A percentile compares a stretch with the other conserved stretches of the same genome.
These are phyloP conservation scores for Fusarium graminum DNA, from an alignment of 2,329 filamentous ascomycete species.

Conservation along the genomic window DNA sequence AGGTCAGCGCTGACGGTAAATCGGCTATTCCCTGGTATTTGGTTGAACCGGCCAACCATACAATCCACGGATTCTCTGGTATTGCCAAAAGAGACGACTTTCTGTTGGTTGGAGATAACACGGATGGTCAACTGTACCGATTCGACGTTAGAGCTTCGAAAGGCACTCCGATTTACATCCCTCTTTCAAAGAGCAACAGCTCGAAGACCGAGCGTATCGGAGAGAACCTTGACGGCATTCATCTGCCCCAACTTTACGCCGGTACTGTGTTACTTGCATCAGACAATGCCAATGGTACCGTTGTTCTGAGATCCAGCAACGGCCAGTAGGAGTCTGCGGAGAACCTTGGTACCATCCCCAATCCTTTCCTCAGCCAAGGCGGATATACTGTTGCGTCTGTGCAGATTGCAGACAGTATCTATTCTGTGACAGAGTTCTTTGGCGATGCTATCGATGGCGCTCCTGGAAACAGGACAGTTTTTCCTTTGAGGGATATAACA, in stretches of 20 bases:
- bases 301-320: conserved; percentile 55
- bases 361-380: conserved; percentile 22
- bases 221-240: conserved; percentile 46
- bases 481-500: conserved; percentile 21
- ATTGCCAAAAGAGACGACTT: conserved; percentile 22
- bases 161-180: conserved; percentile 5
- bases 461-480: conserved; percentile 8
- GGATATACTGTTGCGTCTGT: conserved; percentile 32
- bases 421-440: conserved; percentile 18
- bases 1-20: conserved; percentile 50
- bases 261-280: conserved; percentile 52
- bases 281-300: conserved; percentile 51
- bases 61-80: conserved; percentile 17
- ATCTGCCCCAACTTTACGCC: conserved; percentile 52
- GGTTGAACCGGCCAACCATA: conserved; percentile 47
- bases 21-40: conserved; percentile 52
- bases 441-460: conserved; percentile 15
- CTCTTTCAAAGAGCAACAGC: neutral
- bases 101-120: conserved; percentile 52
- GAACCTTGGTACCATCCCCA: conserved; percentile 52
- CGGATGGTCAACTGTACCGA: conserved; percentile 50
- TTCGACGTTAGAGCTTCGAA: conserved; percentile 50
- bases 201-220: conserved; percentile 9
- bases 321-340: conserved; percentile 54
- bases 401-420: conserved; percentile 26